Conservation (phyloP, 2,329 filamentous ascomycete genomes). For the Pseudovirgaria hyperparasitica region DNA sequence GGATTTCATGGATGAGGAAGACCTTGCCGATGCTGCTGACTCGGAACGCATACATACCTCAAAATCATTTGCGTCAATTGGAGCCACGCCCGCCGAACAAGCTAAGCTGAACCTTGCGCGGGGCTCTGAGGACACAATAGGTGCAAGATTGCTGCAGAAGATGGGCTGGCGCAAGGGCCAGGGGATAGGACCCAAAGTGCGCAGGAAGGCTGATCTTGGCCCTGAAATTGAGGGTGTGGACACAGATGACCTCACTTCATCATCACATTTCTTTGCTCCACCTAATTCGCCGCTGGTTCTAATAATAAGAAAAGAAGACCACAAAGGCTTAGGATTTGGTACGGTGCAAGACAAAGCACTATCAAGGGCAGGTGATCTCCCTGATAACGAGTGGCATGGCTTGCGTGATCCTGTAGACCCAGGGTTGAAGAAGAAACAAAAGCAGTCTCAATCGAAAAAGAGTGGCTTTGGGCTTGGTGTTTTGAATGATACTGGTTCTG, state of each 20-base stretch:
- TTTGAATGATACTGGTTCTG: constrained; percentile 84
- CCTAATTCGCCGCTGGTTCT: constrained; percentile 60
- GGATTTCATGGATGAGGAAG: constrained; percentile 98
- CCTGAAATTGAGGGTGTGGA: constrained; percentile 24
- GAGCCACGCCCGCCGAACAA: constrained; percentile 50
- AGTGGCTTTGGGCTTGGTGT: constrained; percentile 78
- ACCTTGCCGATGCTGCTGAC: constrained; percentile 76
- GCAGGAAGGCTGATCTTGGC: constrained; percentile 58
- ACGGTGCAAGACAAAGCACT: no score
- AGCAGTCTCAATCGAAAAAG: constrained; percentile 37
- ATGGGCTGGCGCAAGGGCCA: constrained; percentile 97
- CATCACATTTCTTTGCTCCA: constrained; percentile 65
- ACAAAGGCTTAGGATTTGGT: constrained; percentile 60
- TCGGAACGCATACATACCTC: constrained; percentile 60
- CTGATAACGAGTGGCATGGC: constrained; percentile 12
- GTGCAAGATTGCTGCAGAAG: constrained; percentile 66
- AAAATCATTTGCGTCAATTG: constrained; percentile 62
- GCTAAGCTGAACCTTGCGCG: constrained; percentile 37
- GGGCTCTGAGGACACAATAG: constrained; percentile 82
- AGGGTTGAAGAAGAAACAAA: constrained; percentile 16
- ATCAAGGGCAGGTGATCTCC: constrained; percentile 34
- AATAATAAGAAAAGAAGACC: constrained; percentile 53
- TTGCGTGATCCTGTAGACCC: constrained; percentile 12
- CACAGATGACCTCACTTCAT: constrained; percentile 28
- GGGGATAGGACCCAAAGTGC: constrained; percentile 78